Evolutionary conservation across 441 rosid genomes (phyloP), one percentile per base, ranked within the genome.

Genomic region (Theobroma grandiflorum): DNA sequence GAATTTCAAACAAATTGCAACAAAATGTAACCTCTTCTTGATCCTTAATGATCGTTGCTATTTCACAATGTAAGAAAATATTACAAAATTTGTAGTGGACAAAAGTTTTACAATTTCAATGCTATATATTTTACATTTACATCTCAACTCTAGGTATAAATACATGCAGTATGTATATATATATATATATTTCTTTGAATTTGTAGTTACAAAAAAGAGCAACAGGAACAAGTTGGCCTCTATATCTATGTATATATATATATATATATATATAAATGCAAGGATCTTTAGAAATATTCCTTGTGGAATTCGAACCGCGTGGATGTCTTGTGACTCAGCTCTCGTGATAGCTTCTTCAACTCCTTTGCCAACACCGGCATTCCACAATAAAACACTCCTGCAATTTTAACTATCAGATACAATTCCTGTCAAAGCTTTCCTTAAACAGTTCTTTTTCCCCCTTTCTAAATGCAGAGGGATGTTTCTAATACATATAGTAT

Each of bases 351-450:
- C 80, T 90, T 92, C 87, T 90, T 93, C 79, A 97, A 84, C 82
- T 95, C 99, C 88, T 92, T 97, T 31, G 99, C 99, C 83, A 97
- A 81, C 59, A 89, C 84, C n/a, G 97, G 98, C 90, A 89, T 88
- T 73, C 99, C 99, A 35, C 99, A 97, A 79, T 93, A 97, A 89
- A 97, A 95, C 42, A 97, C 98, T 49, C 99, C 99, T 96, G 93
- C 91, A 85, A 72, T 67, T 72, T 15, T 38, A 43, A 73, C 16
- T 22, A 22, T 43, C 9, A 69, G 16, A 62, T 8, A 55, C 62
- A 22, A 2, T 58, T 58, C 62, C 9, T 58, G 62, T 58, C 22
- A 20, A 58, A 58, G 62, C 33, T 8, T 58, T 22, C 33, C 62
- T 58, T 58, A 3, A 58, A 58, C 62, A 0, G 16, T 15, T 15